Conservation (phyloP, 768 basidiomycete species). For the Amanita thiersii region DNA sequence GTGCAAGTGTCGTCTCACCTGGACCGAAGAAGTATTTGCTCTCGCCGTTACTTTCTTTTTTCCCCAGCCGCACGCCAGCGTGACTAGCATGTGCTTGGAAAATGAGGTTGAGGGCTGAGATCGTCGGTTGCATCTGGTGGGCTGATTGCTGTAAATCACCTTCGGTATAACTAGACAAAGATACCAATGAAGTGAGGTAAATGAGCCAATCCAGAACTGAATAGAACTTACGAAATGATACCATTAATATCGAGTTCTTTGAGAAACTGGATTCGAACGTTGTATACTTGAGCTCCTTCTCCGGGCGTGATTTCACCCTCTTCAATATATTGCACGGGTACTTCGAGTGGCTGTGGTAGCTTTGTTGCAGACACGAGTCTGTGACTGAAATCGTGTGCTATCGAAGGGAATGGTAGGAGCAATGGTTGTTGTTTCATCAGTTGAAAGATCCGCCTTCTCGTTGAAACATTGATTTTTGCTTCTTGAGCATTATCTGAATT, state of each 20-base stretch:
- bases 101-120: conserved; percentile 41
- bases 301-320: conserved; percentile 27
- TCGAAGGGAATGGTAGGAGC: conserved; percentile 26
- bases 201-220: not conserved
- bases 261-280: conserved; percentile 30
- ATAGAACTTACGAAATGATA: conserved; percentile 23
- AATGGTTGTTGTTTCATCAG: conserved; percentile 37
- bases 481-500: too few relatives aligned
- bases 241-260: conserved; percentile 27
- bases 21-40: conserved; percentile 36
- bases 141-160: conserved; percentile 26
- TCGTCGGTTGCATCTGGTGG: conserved; percentile 27
- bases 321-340: conserved; percentile 34
- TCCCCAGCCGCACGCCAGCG: conserved; percentile 30
- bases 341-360: conserved; percentile 36
- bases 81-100: conserved; percentile 26
- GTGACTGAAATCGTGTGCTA: conserved; percentile 46
- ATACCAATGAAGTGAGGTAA: conserved; percentile 1
- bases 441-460: conserved; percentile 45
- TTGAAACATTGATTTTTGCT: conserved; percentile 16
- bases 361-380: conserved; percentile 35
- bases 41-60: conserved; percentile 5
- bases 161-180: conserved; percentile 28
- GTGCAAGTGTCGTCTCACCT: conserved; percentile 10
- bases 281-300: conserved; percentile 32